These are phyloP conservation scores for Mortierella hygrophila DNA, from an alignment of 192 early-diverging fungal species.

Conservation along the genomic window DNA sequence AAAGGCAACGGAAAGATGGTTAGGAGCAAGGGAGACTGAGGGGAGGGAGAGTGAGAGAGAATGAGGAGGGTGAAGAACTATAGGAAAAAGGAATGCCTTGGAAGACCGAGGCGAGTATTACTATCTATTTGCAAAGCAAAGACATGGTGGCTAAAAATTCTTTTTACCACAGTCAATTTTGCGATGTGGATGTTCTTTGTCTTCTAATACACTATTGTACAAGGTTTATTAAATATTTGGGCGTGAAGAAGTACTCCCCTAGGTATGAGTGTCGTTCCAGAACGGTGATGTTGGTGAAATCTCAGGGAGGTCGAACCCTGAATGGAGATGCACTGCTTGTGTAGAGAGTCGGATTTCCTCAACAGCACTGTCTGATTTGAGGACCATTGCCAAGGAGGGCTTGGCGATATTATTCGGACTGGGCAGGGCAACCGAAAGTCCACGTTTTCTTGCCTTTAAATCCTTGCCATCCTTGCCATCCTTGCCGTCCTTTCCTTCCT, in stretches of 20 bases:
- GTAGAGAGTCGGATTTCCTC: not conserved
- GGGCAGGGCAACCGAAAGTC: constrained; percentile 20
- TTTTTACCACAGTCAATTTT: no score
- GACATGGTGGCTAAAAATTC: no score
- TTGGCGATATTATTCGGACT: not conserved
- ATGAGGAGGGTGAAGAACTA: no score
- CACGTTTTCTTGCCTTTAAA: constrained; percentile 23
- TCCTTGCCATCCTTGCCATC: not conserved
- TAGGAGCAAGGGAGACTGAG: no score
- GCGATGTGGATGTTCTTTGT: not conserved
- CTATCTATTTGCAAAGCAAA: no score
- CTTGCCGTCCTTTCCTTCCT: constrained; percentile 5
- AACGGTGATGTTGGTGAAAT: constrained; percentile 47
- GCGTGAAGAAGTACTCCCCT: not conserved
- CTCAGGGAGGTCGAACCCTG: constrained; percentile 28
- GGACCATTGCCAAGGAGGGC: not conserved
- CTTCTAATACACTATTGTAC: not conserved
- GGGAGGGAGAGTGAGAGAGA: no score
- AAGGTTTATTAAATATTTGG: not conserved
- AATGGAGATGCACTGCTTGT: not conserved
- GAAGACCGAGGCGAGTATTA: no score
- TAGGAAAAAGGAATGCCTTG: no score
- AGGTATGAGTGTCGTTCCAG: constrained; percentile 23
- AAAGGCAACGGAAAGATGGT: no score
- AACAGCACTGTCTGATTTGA: not conserved